These are phyloP conservation scores for Pestalotiopsis sp. DNA, from an alignment of 2,329 filamentous ascomycete species.

Conservation along the genomic window DNA sequence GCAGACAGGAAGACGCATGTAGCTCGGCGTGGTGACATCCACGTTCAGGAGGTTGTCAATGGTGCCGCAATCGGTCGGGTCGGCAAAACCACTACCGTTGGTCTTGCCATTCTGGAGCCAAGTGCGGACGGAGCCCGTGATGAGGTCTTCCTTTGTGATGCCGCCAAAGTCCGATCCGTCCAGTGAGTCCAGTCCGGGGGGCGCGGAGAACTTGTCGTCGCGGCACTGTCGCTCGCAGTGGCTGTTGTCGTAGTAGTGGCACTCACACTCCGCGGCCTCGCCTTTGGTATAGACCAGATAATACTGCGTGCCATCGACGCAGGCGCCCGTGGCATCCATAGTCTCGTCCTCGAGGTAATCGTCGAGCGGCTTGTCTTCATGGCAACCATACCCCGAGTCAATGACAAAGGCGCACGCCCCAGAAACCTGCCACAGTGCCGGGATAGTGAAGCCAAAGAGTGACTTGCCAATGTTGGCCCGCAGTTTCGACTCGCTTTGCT, in stretches of 20 bases:
- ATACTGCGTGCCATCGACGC: slow-evolving; percentile 31
- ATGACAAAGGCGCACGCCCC: neutral
- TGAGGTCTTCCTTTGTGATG: slow-evolving; percentile 28
- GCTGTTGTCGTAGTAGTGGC: slow-evolving; percentile 7
- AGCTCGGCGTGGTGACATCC: slow-evolving; percentile 36
- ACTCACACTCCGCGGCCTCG: slow-evolving; percentile 17
- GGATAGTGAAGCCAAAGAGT: neutral
- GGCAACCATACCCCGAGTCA: slow-evolving; percentile 22
- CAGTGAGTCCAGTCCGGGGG: slow-evolving; percentile 30
- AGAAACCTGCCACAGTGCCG: neutral
- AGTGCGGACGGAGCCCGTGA: slow-evolving; percentile 30
- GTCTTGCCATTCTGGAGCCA: slow-evolving; percentile 32
- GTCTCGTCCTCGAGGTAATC: slow-evolving; percentile 27
- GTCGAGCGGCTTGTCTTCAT: slow-evolving; percentile 20
- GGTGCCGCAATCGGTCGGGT: slow-evolving; percentile 26
- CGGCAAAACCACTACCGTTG: slow-evolving; percentile 30
- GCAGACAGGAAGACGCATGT: slow-evolving; percentile 42
- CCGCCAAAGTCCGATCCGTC: slow-evolving; percentile 25
- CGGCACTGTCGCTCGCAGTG: slow-evolving; percentile 12
- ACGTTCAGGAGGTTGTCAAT: slow-evolving; percentile 23
- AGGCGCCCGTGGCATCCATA: slow-evolving; percentile 26
- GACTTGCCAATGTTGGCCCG: slow-evolving; percentile 13
- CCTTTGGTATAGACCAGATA: slow-evolving; percentile 34
- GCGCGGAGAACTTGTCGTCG: slow-evolving; percentile 28
- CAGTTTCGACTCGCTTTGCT: neutral